These are phyloP conservation scores for Ophiocordyceps camponoti-leonardi DNA, from an alignment of 2,329 filamentous ascomycete species.

Conservation along the genomic window DNA sequence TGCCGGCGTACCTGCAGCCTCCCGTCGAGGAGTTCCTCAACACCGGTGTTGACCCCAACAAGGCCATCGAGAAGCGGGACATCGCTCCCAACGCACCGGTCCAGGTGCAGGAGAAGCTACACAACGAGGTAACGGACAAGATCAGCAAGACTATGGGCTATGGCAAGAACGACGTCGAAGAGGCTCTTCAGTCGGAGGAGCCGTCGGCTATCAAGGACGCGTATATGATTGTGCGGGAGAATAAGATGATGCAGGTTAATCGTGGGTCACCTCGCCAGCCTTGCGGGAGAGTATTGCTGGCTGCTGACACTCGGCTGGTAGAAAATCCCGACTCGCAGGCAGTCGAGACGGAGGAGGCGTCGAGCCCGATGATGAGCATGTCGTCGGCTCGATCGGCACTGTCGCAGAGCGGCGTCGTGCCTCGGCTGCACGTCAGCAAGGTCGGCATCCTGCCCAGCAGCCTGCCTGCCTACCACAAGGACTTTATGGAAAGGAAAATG, in stretches of 20 bases:
- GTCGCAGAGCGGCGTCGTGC: conserved; percentile 28
- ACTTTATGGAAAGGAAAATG: conserved; percentile 64
- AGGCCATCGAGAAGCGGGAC: conserved; percentile 68
- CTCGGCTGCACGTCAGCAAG: conserved; percentile 55
- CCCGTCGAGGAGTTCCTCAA: conserved; percentile 85
- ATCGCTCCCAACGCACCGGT: conserved; percentile 65
- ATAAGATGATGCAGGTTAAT: conserved; percentile 90
- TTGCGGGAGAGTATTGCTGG: conserved; percentile 11
- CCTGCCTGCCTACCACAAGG: conserved; percentile 75
- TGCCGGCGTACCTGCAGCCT: conserved; percentile 73
- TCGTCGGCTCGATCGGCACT: conserved; percentile 36
- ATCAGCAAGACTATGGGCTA: conserved; percentile 98
- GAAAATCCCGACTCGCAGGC: conserved; percentile 16
- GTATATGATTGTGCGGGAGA: conserved; percentile 94
- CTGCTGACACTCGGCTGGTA: conserved; percentile 3
- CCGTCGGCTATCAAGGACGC: conserved; percentile 98
- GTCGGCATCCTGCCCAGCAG: conserved; percentile 86
- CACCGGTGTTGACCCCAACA: conserved; percentile 85
- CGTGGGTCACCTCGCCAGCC: conserved; percentile 40
- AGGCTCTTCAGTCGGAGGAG: conserved; percentile 79
- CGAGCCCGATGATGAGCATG: conserved; percentile 35
- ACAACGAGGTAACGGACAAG: conserved; percentile 85
- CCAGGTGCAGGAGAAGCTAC: conserved; percentile 73
- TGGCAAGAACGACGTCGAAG: conserved; percentile 83
- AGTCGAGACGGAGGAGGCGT: conserved; percentile 19